Evolutionary conservation across 441 rosid genomes (phyloP), one percentile per base, ranked within the genome.

Genomic region (Erodium texanum): DNA sequence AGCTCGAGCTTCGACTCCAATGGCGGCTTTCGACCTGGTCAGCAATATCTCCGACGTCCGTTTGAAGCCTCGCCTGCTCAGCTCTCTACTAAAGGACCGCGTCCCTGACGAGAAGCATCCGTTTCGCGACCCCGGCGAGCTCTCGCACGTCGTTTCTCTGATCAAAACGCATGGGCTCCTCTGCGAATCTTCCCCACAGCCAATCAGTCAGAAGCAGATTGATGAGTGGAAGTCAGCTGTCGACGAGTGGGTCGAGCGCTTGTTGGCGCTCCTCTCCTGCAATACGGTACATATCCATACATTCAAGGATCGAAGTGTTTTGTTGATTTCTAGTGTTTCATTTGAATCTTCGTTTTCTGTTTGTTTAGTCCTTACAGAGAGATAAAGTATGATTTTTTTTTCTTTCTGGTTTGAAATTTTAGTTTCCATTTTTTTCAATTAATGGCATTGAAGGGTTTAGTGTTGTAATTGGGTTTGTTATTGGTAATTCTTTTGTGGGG

Each of bases 81-180:
- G 78, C 14, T 70, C 74, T 38, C 64, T 92, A 10, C 72, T 88
- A 11, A 76, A 80, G 34, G 86, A 89, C 12, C 61, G 82, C 52
- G 68, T 92, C n/a, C 96, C 92, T 4, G 81, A 83, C 68, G 87
- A 85, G 68, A 80, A 83, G 68, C 84, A 78, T 22, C 86, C 86
- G 6, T 59, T 75, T n/a, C 62, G 71, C 3, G 74, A 71, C 23
- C 74, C 77, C 16, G 67, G 70, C 14, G 79, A 70, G 70, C 81
- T 92, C 12, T 71, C 88, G 11, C 73, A 80, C 16, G 72, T 82
- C 32, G 84, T 83, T 18, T 77, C 85, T 2, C 34, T 24, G 0
- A 43, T 91, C 69, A 75, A 77, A 68, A 87, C 83, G 27, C 87
- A 86, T 48, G 63, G 73, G 22, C 81, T 93, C 7, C 72, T 93